Evolutionary conservation across 1,284 basidiomycete genomes (phyloP), one percentile per base, ranked within the genome.

Genomic region (Microbotryum saponariae): DNA sequence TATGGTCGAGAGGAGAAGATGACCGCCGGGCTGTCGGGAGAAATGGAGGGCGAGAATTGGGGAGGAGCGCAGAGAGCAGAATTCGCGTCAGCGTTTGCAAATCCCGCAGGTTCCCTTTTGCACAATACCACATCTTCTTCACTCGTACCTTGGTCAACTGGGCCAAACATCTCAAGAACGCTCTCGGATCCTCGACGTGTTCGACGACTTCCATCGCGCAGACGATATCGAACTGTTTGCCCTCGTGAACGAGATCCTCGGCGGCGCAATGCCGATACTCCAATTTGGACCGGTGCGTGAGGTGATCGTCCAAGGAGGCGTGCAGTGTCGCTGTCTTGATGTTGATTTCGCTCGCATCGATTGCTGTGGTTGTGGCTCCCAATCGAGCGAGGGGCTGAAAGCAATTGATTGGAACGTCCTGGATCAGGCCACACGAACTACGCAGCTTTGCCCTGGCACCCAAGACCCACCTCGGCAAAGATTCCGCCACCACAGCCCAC

Each of bases 161-260:
- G 0, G 88, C 86, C 67, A 91, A 87, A 53, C 86, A 85, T 51
- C 82, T 79, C 56, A 97, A 79, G 75, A 99, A 99, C 8, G 82
- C 81, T 14, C 83, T 80, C 0, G 96, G 94, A 70, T 92, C 85
- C 73, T 96, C 88, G 62, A 99, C 96, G 73, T 99, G 96, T 78
- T 99, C 96, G 50, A 99, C 74, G 20, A 99, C 93, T 74, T 99
- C 96, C 91, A 98, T 92, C 12, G 91, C 89, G 74, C 91, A 96
- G 18, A 99, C 92, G 8, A 94, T 81, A 74, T 98, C 94, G 73
- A 87, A 98, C 51, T 81, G 81, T 33, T 81, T 72, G 23, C 77
- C 77, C 25, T 81, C 72, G 14, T 85, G 74, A 4, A 91, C 74
- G 6, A 83, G 81, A 0, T 81, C 80, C 74, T 97, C 94, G 0